A percentile compares a stretch with the other conserved stretches of the same genome.
These are phyloP conservation scores for Euphorbia celastroides DNA, from an alignment of 441 rosid species.

Conservation along the genomic window DNA sequence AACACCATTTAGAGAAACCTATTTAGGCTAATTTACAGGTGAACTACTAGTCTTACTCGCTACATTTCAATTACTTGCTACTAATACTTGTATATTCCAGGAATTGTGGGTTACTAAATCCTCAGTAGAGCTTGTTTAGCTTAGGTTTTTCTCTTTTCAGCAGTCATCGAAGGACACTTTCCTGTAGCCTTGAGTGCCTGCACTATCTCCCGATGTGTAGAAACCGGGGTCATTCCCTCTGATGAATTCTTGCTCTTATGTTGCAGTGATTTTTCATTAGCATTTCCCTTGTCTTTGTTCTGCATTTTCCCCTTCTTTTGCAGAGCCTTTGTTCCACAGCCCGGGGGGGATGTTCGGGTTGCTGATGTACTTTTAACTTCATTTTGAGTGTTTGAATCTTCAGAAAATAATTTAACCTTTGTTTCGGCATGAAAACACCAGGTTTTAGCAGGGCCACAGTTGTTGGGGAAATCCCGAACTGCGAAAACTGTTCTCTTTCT, in stretches of 20 bases:
- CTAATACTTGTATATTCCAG: too few relatives aligned
- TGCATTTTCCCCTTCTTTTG: slow-evolving; percentile 2
- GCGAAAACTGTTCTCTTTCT: not conserved
- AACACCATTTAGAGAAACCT: too few relatives aligned
- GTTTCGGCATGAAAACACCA: not conserved
- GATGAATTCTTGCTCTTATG: not conserved
- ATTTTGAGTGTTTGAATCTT: too few relatives aligned
- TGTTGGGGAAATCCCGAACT: slow-evolving; percentile 18
- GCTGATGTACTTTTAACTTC: slow-evolving; percentile 18
- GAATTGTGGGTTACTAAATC: too few relatives aligned
- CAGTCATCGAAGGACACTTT: slow-evolving; percentile 13
- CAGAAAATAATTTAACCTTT: not conserved
- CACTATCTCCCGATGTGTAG: slow-evolving; percentile 2
- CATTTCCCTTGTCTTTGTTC: not conserved
- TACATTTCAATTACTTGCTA: too few relatives aligned
- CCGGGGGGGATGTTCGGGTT: slow-evolving; percentile 17
- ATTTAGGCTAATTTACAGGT: too few relatives aligned
- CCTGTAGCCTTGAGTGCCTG: slow-evolving; percentile 21
- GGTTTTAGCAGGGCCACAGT: slow-evolving; percentile 11
- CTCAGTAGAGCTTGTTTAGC: not conserved
- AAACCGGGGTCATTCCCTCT: not conserved
- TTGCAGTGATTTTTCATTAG: not conserved
- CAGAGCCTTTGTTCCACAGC: slow-evolving; percentile 14
- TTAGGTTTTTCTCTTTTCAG: not conserved
- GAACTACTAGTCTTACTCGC: too few relatives aligned